Evolutionary conservation across 768 basidiomycete genomes (phyloP).

Genomic region (Termitomyces sp.): DNA sequence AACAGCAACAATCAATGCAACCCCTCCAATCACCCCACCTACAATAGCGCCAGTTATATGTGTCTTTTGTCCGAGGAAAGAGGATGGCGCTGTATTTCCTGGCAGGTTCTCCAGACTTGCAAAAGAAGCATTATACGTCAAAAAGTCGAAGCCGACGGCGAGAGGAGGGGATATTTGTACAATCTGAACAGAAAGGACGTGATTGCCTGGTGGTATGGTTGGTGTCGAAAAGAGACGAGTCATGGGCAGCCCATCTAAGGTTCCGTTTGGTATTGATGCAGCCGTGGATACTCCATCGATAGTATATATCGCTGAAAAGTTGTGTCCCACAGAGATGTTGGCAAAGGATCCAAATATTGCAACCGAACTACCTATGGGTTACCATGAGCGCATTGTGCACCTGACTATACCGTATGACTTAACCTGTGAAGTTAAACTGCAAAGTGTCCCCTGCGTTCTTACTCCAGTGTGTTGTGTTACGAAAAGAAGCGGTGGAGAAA

Average conservation of each 20-base stretch:
- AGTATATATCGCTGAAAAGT: slow-evolving; percentile 30
- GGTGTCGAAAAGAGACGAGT: slow-evolving; percentile 26
- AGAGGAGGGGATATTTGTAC: slow-evolving; percentile 26
- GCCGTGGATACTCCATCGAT: slow-evolving; percentile 28
- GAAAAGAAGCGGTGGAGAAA: slow-evolving; percentile 25
- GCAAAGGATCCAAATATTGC: slow-evolving; percentile 30
- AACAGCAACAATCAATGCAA: not conserved
- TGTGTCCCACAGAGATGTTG: slow-evolving; percentile 23
- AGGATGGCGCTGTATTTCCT: slow-evolving; percentile 4
- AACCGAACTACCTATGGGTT: slow-evolving; percentile 28
- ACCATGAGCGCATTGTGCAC: slow-evolving; percentile 4
- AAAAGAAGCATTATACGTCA: slow-evolving; percentile 33
- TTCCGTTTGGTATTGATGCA: slow-evolving; percentile 20
- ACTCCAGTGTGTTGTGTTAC: slow-evolving; percentile 31
- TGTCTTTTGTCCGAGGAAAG: not conserved
- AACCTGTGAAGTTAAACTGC: slow-evolving; percentile 31
- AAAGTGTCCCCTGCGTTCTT: slow-evolving; percentile 29
- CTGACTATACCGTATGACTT: not conserved
- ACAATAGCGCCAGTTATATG: slow-evolving; percentile 6
- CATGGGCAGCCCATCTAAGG: slow-evolving; percentile 28
- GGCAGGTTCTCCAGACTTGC: slow-evolving; percentile 18
- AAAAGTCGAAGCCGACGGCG: slow-evolving; percentile 33
- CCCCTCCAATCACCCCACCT: slow-evolving; percentile 16
- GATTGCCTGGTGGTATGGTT: slow-evolving; percentile 28
- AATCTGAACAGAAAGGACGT: slow-evolving; percentile 32